phyloP scores from a whole-genome alignment of 1,284 basidiomycete species.

The Trametes polyzona region DNA sequence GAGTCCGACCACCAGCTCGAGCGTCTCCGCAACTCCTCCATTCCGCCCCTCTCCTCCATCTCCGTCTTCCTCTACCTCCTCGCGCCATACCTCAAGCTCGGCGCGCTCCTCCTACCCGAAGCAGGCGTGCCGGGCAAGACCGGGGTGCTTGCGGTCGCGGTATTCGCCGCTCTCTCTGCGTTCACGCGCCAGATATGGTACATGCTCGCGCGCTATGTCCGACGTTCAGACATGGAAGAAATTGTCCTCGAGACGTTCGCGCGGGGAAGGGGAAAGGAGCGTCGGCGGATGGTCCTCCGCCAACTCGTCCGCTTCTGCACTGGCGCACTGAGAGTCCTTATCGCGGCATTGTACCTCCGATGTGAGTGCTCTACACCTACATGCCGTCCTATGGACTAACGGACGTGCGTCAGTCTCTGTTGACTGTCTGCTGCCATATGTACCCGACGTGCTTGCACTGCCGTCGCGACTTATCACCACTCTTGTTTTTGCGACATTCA shows the following conservation, averaged over 20 bases:
- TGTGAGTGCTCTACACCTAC: constrained; percentile 46
- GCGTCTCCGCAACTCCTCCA: constrained; percentile 44
- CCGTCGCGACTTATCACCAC: constrained; percentile 40
- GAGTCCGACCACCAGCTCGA: constrained; percentile 48
- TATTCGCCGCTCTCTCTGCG: constrained; percentile 59
- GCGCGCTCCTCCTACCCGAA: constrained; percentile 61
- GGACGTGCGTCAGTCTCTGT: constrained; percentile 54
- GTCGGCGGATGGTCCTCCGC: constrained; percentile 35
- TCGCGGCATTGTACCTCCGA: constrained; percentile 65
- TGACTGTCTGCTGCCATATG: constrained; percentile 50
- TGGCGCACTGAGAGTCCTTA: constrained; percentile 49
- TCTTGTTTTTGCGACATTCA: constrained; percentile 43
- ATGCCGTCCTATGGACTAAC: no score
- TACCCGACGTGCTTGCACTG: constrained; percentile 38
- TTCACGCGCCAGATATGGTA: constrained; percentile 74
- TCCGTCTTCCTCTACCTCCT: constrained; percentile 70
- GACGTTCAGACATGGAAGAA: constrained; percentile 64
- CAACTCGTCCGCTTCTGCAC: constrained; percentile 46
- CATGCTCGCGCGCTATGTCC: constrained; percentile 70
- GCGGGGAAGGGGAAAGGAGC: constrained; percentile 53
- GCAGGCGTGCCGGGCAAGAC: constrained; percentile 50
- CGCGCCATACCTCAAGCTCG: constrained; percentile 68
- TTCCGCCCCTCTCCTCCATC: constrained; percentile 58
- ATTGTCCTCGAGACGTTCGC: constrained; percentile 64
- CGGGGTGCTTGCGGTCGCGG: constrained; percentile 52